Conservation (phyloP, 768 basidiomycete genomes). For the Macrolepiota dolichaula region DNA sequence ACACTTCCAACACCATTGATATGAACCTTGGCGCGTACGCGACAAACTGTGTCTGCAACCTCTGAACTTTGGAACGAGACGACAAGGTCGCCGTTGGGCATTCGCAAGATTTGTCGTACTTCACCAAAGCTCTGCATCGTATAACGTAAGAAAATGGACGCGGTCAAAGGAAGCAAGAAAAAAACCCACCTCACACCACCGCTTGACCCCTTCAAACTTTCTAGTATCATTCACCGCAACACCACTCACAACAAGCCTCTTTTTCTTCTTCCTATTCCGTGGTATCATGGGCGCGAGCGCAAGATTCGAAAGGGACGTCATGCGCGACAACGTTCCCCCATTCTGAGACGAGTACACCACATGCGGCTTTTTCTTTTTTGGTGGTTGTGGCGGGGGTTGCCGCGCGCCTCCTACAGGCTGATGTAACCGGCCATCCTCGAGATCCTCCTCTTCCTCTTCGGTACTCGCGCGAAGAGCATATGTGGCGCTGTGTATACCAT, state of each 20-base stretch:
- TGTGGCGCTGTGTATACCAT: not conserved
- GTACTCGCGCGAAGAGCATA: not conserved
- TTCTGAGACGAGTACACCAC: slow-evolving; percentile 31
- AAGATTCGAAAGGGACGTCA: slow-evolving; percentile 19
- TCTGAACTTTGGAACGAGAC: slow-evolving; percentile 72
- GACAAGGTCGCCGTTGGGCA: slow-evolving; percentile 78
- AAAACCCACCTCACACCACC: slow-evolving; percentile 69
- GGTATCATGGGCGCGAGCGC: not conserved
- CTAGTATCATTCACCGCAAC: slow-evolving; percentile 55
- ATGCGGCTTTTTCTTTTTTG: slow-evolving; percentile 24
- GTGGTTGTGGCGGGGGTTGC: not conserved
- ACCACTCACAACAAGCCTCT: slow-evolving; percentile 68
- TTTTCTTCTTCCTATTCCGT: slow-evolving; percentile 49
- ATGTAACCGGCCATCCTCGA: not conserved
- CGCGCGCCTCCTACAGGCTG: not conserved
- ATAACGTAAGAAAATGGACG: not conserved
- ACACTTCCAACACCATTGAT: slow-evolving; percentile 79
- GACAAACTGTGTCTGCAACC: slow-evolving; percentile 81
- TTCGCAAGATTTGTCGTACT: slow-evolving; percentile 64
- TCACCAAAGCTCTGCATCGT: slow-evolving; percentile 67
- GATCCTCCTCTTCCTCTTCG: not conserved
- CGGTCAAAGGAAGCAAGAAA: not conserved
- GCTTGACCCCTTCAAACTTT: slow-evolving; percentile 64
- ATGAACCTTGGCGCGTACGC: slow-evolving; percentile 69
- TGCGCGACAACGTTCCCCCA: slow-evolving; percentile 22